These are phyloP conservation scores for Setomelanomma holmii DNA, from an alignment of 2,329 filamentous ascomycete genomes.

Conservation along the genomic window DNA sequence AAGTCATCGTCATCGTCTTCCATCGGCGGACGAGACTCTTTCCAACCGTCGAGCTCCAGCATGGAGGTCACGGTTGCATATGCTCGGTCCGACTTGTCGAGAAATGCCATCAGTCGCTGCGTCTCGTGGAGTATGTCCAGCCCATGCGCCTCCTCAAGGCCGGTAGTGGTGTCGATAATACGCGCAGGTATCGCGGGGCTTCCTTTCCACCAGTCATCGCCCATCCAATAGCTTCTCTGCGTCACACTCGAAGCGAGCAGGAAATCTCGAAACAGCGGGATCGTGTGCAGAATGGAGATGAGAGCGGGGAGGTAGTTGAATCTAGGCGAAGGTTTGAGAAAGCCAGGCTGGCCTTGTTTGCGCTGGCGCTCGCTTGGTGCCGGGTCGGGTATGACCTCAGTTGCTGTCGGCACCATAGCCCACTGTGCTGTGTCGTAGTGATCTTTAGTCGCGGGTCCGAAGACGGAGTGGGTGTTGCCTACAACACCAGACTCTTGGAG, in stretches of 20 bases:
- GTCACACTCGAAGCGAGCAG: conserved; percentile 58
- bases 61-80: conserved; percentile 65
- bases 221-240: conserved; percentile 60
- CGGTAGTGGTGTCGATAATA: conserved; percentile 54
- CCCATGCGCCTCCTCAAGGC: conserved; percentile 34
- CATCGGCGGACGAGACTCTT: conserved; percentile 16
- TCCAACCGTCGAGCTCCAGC: conserved; percentile 51
- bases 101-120: conserved; percentile 68
- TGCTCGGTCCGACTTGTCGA: conserved; percentile 63
- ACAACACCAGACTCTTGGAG: conserved; percentile 64
- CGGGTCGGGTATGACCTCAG: conserved; percentile 61
- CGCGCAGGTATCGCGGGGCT: conserved; percentile 58
- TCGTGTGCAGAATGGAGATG: conserved; percentile 67
- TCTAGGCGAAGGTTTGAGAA: conserved; percentile 63
- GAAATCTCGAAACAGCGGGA: conserved; percentile 65
- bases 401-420: conserved; percentile 62
- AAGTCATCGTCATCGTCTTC: conserved; percentile 48
- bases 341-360: conserved; percentile 59
- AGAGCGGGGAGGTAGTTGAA: conserved; percentile 64
- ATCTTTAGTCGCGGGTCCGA: conserved; percentile 62
- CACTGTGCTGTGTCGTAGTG: conserved; percentile 63
- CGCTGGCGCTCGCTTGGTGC: conserved; percentile 57
- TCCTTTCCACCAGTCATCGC: conserved; percentile 69
- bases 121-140: conserved; percentile 62
- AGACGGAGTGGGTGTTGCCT: conserved; percentile 50